These are phyloP conservation scores for Solanum tarapatanum DNA, from an alignment of 257 asterid genomes.

Conservation along the genomic window DNA sequence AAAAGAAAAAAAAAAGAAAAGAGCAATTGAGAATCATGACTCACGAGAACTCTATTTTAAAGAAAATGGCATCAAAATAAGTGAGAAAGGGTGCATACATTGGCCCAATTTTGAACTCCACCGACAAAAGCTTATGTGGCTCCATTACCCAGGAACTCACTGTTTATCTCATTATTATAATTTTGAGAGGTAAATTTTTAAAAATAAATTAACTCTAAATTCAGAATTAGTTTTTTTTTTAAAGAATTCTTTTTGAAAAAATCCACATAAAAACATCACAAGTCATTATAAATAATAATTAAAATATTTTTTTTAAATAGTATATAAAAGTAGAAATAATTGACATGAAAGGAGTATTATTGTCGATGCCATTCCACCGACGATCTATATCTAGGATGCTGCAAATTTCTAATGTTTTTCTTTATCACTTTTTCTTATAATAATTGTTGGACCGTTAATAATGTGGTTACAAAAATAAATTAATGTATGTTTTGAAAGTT, in stretches of 20 bases:
- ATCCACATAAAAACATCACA: neutral
- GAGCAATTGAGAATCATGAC: neutral
- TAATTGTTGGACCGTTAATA: neutral
- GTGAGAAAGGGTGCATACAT: neutral
- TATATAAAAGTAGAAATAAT: neutral
- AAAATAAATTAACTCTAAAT: neutral
- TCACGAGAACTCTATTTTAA: neutral
- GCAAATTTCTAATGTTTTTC: neutral
- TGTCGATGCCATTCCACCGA: neutral
- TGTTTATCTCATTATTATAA: neutral
- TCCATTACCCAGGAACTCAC: neutral
- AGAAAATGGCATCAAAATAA: neutral
- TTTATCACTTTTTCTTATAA: too few relatives aligned
- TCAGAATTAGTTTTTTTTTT: neutral
- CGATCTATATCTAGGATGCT: neutral
- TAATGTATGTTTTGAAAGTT: too few relatives aligned
- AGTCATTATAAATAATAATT: neutral
- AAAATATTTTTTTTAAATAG: neutral
- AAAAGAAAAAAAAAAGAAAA: too few relatives aligned
- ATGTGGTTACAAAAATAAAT: neutral
- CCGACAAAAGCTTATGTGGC: neutral
- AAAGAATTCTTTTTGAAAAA: neutral
- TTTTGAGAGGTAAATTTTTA: neutral
- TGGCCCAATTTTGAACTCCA: neutral
- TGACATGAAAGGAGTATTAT: neutral